These are phyloP conservation scores for Epithele typhae DNA, from an alignment of 768 basidiomycete genomes.

Conservation along the genomic window DNA sequence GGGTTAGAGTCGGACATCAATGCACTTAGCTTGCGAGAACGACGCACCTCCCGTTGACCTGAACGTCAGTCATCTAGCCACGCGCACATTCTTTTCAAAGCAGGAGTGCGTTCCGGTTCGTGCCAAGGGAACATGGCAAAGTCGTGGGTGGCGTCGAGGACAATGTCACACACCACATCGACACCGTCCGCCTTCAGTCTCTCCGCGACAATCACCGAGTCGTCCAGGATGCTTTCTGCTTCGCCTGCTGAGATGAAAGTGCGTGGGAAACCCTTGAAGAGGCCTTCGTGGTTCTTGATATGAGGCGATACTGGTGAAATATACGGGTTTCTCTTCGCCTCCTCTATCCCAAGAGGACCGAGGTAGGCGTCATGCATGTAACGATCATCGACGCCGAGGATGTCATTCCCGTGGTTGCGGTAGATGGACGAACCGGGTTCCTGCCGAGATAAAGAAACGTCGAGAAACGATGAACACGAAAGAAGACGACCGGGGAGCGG, in stretches of 20 bases:
- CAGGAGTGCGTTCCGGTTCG: constrained; percentile 16
- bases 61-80: constrained; percentile 15
- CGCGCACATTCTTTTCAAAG: background rate
- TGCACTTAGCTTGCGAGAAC: too few species aligned
- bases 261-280: constrained; percentile 54
- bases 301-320: constrained; percentile 54
- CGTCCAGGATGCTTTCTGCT: constrained; percentile 55
- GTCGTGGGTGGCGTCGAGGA: constrained; percentile 14
- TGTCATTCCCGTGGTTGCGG: constrained; percentile 26
- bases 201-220: constrained; percentile 24
- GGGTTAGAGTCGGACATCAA: too few species aligned
- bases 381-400: constrained; percentile 12
- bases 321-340: constrained; percentile 45
- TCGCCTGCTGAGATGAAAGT: constrained; percentile 58
- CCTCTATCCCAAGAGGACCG: constrained; percentile 43
- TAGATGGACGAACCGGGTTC: constrained; percentile 2
- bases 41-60: too few species aligned
- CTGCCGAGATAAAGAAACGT: constrained; percentile 40
- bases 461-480: constrained; percentile 54
- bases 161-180: constrained; percentile 18
- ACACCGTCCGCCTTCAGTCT: constrained; percentile 7
- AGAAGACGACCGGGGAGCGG: constrained; percentile 41
- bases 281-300: constrained; percentile 25
- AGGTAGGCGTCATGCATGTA: constrained; percentile 41
- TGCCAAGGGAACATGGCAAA: constrained; percentile 13